Base-by-base conservation (phyloP, 768 basidiomycete species). In the Mycena crocata region DNA sequence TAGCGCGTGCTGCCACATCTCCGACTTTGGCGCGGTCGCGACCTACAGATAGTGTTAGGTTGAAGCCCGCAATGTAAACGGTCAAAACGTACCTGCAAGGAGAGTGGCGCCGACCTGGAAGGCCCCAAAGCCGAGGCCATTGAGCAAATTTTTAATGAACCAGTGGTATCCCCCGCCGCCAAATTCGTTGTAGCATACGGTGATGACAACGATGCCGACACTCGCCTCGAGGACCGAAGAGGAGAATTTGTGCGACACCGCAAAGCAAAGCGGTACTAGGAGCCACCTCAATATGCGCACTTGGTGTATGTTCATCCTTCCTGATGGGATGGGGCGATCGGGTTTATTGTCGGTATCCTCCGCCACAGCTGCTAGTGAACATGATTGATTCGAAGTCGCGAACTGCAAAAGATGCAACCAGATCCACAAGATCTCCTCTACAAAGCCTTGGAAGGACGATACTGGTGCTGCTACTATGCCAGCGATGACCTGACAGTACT, bases 271-370 rank as follows among this genome's bases (percentile, higher is more conserved):
- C 28, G 69, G 60, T 21, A 78, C 46, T 34, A 81, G 71, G 7
- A 46, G 62, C 77, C 79, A 81, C 13, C 80, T 73, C 21, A 81
- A 64, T 4, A 49, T 19, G 2, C 63, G 44, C 15, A 74, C 68
- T 6, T 60, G 44, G 3, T 48, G 8, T 24, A 72, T 23, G 23
- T 71, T 63, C 23, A 81, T 73, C 21, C 75, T 75, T 14, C 72
- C 69, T 0, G 80, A 62, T 13, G 80, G 78, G 2, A 81, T 46
- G 19, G 80, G 80, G n/a, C 80, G 66, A 65, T 71, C 72, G 21
- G 77, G 69, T 64, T 79, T 79, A 64, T 80, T 81, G 5, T 64
- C 26, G 9, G 62, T 58, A 58, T 80, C 80, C 60, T 81, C 80
- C 17, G 42, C 24, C 8, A 46, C 39, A 5, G 57, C 57, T 30